Base-by-base conservation (phyloP, 805 yeast species). In the Candida chauliodis region DNA sequence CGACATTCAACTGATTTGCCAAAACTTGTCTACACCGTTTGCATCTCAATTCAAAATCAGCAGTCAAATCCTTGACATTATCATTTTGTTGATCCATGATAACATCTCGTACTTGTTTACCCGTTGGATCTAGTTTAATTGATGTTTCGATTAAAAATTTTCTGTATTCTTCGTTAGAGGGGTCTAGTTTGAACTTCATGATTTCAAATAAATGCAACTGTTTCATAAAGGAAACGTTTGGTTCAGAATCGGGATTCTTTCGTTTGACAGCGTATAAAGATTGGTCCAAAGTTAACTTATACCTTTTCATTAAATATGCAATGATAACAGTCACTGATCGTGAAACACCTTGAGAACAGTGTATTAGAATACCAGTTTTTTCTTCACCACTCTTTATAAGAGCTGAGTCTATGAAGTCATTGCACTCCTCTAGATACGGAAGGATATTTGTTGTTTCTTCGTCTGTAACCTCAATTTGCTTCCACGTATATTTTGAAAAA, bases 241-340 rank as follows among this genome's bases (percentile, higher is more conserved):
- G 96, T 43, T 73, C 71, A 3, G 79, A 79, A 4, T 68, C 66
- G 3, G 74, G 56, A 42, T 84, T 71, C 48, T 76, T 81, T 44
- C 90, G 60, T 45, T 69, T 72, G n/a, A 91, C 81, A 0, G 91
- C 91, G 59, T 83, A 81, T 6, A 86, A 50, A 0, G 96, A 84
- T 46, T 79, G 79, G 11, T 73, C 66, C 13, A 76, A 61, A 9
- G 66, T 61, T 50, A 88, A 68, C 1, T 77, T 71, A 56, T 83
- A 72, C 46, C 60, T 65, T 37, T 65, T 59, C 76, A 76, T 75
- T 37, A 77, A 51, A 48, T 69, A 77, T 8, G 76, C 76, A 19
- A 67, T 55, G 9, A 71, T 45, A 19, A 76, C 51, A 2, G 73
- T 47, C 2, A 66, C 76, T 1, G 79, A 73, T 41, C 82, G 47